These are phyloP conservation scores for Phytopythium chamaehyphon DNA, from an alignment of 352 stramenopile genomes.

Conservation along the genomic window DNA sequence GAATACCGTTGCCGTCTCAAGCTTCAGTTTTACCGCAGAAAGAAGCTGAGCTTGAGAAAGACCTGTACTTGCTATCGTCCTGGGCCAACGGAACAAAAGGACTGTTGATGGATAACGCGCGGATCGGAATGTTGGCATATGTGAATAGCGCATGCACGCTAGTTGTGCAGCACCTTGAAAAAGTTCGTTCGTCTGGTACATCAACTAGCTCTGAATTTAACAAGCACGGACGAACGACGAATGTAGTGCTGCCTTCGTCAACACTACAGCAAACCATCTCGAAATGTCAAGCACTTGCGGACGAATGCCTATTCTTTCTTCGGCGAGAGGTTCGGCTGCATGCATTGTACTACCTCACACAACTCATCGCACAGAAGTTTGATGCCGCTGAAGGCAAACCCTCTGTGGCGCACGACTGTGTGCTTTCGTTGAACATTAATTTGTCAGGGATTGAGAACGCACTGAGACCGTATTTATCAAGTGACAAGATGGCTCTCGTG, in stretches of 20 bases:
- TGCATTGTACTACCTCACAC: constrained; percentile 76
- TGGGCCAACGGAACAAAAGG: constrained; percentile 45
- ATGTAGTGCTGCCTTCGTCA: constrained; percentile 9
- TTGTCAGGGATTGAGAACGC: constrained; percentile 71
- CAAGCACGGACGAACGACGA: background rate
- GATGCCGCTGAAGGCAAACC: constrained; percentile 47
- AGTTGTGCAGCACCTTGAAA: constrained; percentile 50
- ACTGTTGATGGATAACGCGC: constrained; percentile 69
- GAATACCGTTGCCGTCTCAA: background rate
- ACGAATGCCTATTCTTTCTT: constrained; percentile 77
- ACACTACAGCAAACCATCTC: constrained; percentile 57
- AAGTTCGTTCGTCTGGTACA: constrained; percentile 17
- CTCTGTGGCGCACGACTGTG: constrained; percentile 68
- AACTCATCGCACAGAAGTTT: constrained; percentile 61
- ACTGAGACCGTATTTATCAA: constrained; percentile 63
- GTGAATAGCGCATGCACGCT: constrained; percentile 73
- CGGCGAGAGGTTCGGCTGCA: constrained; percentile 71
- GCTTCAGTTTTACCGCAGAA: constrained; percentile 3
- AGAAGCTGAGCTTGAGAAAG: constrained; percentile 58
- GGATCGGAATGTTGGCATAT: constrained; percentile 74
- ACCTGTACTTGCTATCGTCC: constrained; percentile 52
- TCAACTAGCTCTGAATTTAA: background rate
- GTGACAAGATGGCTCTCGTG: constrained; percentile 67
- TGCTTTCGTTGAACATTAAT: constrained; percentile 74
- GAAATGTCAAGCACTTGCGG: constrained; percentile 66